Evolutionary conservation across 2,329 filamentous ascomycete genomes (phyloP), one percentile per base, ranked within the genome.

Genomic region (Grosmannia clavigera): DNA sequence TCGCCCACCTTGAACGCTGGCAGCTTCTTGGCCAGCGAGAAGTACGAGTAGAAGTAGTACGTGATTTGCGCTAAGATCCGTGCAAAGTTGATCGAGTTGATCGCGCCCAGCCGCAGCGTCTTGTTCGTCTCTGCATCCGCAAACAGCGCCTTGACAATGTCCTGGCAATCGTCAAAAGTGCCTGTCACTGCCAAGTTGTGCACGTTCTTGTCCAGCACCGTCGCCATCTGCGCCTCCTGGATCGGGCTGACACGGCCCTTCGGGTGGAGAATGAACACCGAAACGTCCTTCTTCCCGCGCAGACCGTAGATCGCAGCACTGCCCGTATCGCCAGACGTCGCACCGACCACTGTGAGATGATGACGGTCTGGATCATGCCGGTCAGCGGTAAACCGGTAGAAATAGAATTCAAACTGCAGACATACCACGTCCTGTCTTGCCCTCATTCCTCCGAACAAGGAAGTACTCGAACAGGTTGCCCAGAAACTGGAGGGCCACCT

Each of bases 161-260:
- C 91, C 82, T 96, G 92, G 74, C 94, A 97, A 71, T 97, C 91
- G 69, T 97, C 92, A 70, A 97, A 97, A 0, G 90, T 95, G 61
- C 92, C 94, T 57, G 87, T 84, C 14, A 97, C 88, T 58, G 89
- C 85, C 55, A 97, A 76, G 73, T 95, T 96, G 79, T 96, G 90
- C 40, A 97, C 92, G 70, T 97, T 97, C 61, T 81, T 76, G 71
- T 97, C 94, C 50, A 90, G 77, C 33, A 94, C 88, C 0, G 92
- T 96, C 0, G 92, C 96, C 94, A 97, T 97, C 76, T 97, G 94
- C 5, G 89, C 88, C 73, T 97, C 90, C 73, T 97, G 94, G 61
- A 97, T 88, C 16, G 91, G 89, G 70, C 87, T 91, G 64, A 97
- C 87, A 66, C 90, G 88, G 63, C 91, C 92, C 73, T 94, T 89